Evolutionary conservation across 225 moss, liverwort and hornwort species (phyloP).

Genomic region (Bryoerythrophyllum caledonicum): DNA sequence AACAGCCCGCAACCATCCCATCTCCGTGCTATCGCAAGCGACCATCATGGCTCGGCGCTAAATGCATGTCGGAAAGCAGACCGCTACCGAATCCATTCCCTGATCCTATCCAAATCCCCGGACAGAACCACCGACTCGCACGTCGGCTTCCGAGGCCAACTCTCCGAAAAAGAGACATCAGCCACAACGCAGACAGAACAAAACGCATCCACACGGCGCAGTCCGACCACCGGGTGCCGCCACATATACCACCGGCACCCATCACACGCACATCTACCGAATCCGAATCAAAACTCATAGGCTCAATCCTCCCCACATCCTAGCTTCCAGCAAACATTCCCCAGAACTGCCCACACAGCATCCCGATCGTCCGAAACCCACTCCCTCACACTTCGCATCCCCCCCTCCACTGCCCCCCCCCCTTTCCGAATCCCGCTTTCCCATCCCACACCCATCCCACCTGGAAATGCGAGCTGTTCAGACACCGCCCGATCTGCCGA

Average conservation of each 20-base stretch:
- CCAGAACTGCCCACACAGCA: not conserved
- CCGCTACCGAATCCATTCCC: not conserved
- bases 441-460: not conserved
- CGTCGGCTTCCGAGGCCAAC: not conserved
- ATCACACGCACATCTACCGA: not conserved
- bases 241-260: no score
- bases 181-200: not conserved
- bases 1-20: not conserved
- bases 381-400: not conserved
- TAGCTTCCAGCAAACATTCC: not conserved
- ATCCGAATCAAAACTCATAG: not conserved
- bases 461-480: conserved; percentile 20
- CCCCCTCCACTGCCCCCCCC: not conserved
- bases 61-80: not conserved
- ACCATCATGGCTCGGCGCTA: not conserved
- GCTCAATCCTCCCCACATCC: not conserved
- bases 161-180: conserved; percentile 15
- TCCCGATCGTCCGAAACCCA: not conserved
- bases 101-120: not conserved
- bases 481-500: conserved; percentile 14
- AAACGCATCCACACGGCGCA: not conserved
- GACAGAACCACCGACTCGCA: not conserved
- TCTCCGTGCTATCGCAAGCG: not conserved
- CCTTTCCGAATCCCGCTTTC: not conserved
- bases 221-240: not conserved